Evolutionary conservation across 805 yeast genomes (phyloP), one percentile per base, ranked within the genome.

Genomic region (Blastobotrys robertii): DNA sequence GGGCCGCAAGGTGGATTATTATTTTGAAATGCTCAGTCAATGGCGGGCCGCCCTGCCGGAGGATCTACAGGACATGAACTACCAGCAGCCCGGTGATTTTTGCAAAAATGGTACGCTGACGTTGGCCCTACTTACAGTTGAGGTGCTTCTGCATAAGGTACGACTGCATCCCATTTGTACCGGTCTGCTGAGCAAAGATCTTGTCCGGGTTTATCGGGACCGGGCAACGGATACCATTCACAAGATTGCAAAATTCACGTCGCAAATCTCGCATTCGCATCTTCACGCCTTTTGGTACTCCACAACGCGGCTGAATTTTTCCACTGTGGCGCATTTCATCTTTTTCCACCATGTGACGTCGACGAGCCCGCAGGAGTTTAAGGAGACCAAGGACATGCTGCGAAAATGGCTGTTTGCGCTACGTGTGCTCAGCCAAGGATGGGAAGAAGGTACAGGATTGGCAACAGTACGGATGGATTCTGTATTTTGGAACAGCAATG

Each of bases 371-470:
- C 37, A 44, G 13, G 64, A 60, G 43, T 51, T 48, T 30, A 45
- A 42, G 16, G 53, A 50, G n/a, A 52, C 57, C 13, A 46, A 50
- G 3, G 56, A 53, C n/a, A 43, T 47, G 10, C 47, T 59, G 38
- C 50, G 61, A 8, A 56, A 58, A 28, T 60, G 64, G 64, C 48
- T 58, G 8, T 57, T 55, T 52, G 56, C 62, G 8, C 30, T 61
- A 29, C 52, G 63, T 25, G 57, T 56, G 1, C 43, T 61, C 19
- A 50, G 53, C 30, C 59, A 58, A 33, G 58, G 60, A 1, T 61
- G 66, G 66, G 62, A 53, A 37, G 65, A 60, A 44, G 65, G 65
- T 19, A 50, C 64, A 19, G 63, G 64, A n/a, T 45, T 59, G 8
- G 65, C 65, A 1, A 50, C 54, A 2, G 50, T 55, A 39, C 43